Evolutionary conservation across 495 filamentous ascomycete species (phyloP), one percentile per base, ranked within the genome.

Genomic region (Penicillium pulvis): DNA sequence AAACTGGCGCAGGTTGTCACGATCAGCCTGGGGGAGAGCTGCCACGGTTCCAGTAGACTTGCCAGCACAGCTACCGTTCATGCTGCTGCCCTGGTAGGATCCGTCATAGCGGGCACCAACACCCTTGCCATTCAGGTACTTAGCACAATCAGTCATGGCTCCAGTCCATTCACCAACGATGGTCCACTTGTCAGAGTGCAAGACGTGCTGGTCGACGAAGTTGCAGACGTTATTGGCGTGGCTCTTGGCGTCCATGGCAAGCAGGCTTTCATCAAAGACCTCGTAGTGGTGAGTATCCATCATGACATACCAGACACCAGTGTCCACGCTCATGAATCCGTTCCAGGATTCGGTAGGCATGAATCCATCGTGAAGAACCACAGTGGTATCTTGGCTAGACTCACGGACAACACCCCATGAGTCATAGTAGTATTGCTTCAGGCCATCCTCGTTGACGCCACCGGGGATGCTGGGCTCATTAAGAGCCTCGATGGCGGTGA

Each of bases 81-180:
- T 73, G 14, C 60, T 55, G 19, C 70, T 76, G 19, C 76, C 81
- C 1, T 66, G 49, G 59, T 83, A 83, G 16, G 78, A 83, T 14
- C 87, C 87, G 61, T 91, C 88, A 67, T 88, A 93, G 35, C 89
- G 83, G 24, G 87, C 80, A 24, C 87, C 88, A 56, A 85, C 75
- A 14, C 85, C 84, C 51, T 83, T 81, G 35, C 87, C 90, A 61
- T 92, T 92, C 20, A 92, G 80, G 57, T 82, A 86, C 54, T 82
- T 82, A 16, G 90, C 87, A 65, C 89, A 93, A 65, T 92, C 89
- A 16, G 90, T 92, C 78, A 90, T 71, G 17, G 81, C 86, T 49
- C 79, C 85, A 2, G 81, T 85, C 82, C 83, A 90, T 66, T 93
- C 90, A 24, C 89, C 90, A 12, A 87, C 79, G 42, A 92, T 73